Percentiles rank a stretch among this genome's conserved stretches.
These are phyloP conservation scores for Tuber brumale DNA, from an alignment of 495 filamentous ascomycete species.

Conservation along the genomic window DNA sequence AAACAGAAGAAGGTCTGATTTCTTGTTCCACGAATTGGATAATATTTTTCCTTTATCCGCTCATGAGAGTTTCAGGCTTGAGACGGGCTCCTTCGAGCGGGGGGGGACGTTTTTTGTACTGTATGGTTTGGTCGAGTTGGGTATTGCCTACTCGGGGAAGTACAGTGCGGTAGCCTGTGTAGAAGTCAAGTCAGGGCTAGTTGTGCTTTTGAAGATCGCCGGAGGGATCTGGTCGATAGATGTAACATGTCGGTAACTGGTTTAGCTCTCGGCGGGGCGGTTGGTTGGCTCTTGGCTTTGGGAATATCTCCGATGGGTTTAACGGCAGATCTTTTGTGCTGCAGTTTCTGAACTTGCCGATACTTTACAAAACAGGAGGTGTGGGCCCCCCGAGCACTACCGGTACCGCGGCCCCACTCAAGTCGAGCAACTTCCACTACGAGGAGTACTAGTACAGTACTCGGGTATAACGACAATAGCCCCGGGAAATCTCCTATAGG, in stretches of 20 bases:
- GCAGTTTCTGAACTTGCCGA: neutral
- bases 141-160: neutral
- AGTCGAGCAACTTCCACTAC: neutral
- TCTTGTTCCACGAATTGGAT: neutral
- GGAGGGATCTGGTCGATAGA: neutral
- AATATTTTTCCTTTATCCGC: neutral
- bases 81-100: neutral
- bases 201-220: constrained; percentile 1
- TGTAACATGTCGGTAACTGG: neutral
- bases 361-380: neutral
- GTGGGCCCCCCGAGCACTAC: neutral
- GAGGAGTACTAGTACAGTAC: no score
- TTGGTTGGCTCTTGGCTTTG: neutral
- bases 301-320: constrained; percentile 6
- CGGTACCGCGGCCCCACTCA: neutral
- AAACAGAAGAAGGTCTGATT: neutral
- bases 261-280: neutral
- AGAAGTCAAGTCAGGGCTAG: neutral
- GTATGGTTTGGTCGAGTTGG: neutral
- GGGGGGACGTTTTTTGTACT: neutral
- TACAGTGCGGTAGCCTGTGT: neutral
- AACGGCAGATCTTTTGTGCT: neutral
- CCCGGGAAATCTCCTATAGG: neutral
- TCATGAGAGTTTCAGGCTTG: neutral
- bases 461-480: neutral